A percentile compares a stretch with the other conserved stretches of the same genome.
Evolutionary conservation across 805 yeast species (phyloP).

Genomic region (Candida ovalis): DNA sequence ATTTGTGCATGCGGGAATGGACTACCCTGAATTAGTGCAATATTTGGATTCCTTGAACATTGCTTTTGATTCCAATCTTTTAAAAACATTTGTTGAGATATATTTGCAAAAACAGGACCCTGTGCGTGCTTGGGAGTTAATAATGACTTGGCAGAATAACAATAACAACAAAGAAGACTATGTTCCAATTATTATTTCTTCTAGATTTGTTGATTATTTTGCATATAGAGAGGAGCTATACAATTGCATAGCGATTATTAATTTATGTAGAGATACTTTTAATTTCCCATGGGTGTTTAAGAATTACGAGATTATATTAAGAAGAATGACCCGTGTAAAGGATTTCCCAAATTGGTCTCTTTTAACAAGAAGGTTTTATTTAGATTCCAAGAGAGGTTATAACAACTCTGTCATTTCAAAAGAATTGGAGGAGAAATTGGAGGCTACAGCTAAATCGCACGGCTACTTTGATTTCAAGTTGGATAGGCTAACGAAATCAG

Average conservation of each 20-base stretch:
- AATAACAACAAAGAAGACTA: not conserved
- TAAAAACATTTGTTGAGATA: constrained; percentile 9
- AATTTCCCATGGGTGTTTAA: constrained; percentile 13
- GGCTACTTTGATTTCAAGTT: constrained; percentile 9
- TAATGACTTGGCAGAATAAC: constrained; percentile 1
- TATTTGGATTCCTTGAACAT: not conserved
- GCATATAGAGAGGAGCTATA: constrained; percentile 12
- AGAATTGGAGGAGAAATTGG: not conserved
- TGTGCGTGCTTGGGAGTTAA: constrained; percentile 10
- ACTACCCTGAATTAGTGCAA: constrained; percentile 3
- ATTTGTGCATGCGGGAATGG: not conserved
- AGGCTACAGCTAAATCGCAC: constrained; percentile 4
- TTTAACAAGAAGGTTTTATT: constrained; percentile 16
- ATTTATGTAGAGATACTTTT: constrained; percentile 10
- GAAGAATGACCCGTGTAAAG: constrained; percentile 8
- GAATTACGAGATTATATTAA: constrained; percentile 11
- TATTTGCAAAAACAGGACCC: constrained; percentile 12
- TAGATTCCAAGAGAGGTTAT: constrained; percentile 13
- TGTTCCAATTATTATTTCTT: constrained; percentile 8
- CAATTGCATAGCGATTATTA: constrained; percentile 21
- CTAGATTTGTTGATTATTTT: constrained; percentile 16
- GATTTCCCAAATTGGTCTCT: constrained; percentile 18
- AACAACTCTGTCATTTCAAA: constrained; percentile 3
- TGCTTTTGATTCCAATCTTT: constrained; percentile 4
- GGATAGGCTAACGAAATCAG: constrained; percentile 7